Base-by-base conservation (phyloP, 192 early-diverging fungal genomes). In the Backusella westeae region DNA sequence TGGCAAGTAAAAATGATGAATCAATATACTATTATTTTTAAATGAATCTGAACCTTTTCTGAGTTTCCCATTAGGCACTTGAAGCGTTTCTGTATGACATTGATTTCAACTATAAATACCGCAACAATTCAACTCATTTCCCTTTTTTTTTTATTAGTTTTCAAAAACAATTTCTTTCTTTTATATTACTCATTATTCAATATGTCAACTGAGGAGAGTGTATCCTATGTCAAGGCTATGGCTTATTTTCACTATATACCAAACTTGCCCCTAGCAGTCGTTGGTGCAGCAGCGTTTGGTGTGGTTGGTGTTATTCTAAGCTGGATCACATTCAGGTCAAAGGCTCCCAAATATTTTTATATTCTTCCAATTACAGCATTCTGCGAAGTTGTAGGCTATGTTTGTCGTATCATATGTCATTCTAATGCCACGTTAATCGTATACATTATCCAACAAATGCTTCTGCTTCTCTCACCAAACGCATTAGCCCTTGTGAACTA, bases 401-500 rank as follows among this genome's bases (percentile, higher is more conserved):
- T 69, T 0, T 21, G 35, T 6, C 34, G 68, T 38, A 4, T 21
- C 2, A 23, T 69, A 41, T 69, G 68, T 69, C 38, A 35, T 12
- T 23, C 34, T 4, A 35, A 23, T 10, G 26, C 68, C 19, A 69
- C 35, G 0, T 14, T 69, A 2, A 38, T 35, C 10, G 21, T 38
- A 21, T 69, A 26, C 21, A 69, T 69, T 38, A 35, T 19, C 12
- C 34, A 41, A 14, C 34, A 35, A 8, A 4, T 69, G 34, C 41
- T 69, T 23, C 36, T 69, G 12, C 68, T 69, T 4, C 38, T 69
- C 19, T 38, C 68, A 4, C 68, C 68, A 26, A 69, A 69, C 2
- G 68, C 68, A 38, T 23, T 69, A 9, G 68, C 68, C 9, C n/a
- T 69, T 4, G 68, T 69, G 7, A 69, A 69, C 38, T 69, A 69